A percentile compares a stretch with the other conserved stretches of the same genome.
Evolutionary conservation across 2,329 filamentous ascomycete species (phyloP).

Genomic region (Hypoxylon sp.): DNA sequence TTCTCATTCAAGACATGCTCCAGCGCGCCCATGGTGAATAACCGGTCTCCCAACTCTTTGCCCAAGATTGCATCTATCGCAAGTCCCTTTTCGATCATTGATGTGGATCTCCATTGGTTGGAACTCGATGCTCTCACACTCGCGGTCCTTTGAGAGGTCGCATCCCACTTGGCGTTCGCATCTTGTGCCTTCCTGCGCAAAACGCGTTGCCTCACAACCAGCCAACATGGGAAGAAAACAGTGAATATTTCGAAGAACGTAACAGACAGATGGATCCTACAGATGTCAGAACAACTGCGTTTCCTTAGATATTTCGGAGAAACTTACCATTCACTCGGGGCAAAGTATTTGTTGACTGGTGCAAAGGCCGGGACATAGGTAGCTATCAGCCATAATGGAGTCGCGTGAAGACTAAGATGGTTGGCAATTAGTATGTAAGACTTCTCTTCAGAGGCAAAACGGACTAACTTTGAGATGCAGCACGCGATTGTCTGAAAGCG

Average conservation of each 20-base stretch:
- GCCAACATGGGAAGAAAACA: conserved; percentile 58
- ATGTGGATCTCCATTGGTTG: conserved; percentile 32
- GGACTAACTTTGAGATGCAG: conserved; percentile 45
- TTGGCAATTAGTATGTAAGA: conserved; percentile 10
- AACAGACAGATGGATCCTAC: conserved; percentile 58
- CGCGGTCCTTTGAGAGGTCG: conserved; percentile 39
- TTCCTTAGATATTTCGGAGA: too few species aligned
- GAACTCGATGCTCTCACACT: conserved; percentile 31
- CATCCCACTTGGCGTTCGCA: conserved; percentile 46
- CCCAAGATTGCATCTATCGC: conserved; percentile 36
- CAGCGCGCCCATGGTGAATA: conserved; percentile 65
- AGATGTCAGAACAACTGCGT: conserved; percentile 1
- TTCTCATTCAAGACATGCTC: conserved; percentile 68
- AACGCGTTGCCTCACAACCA: conserved; percentile 41
- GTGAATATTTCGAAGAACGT: conserved; percentile 64
- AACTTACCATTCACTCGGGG: conserved; percentile 62
- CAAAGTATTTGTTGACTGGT: conserved; percentile 56
- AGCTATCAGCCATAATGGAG: conserved; percentile 65
- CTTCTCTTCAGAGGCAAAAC: not conserved
- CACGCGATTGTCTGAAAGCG: conserved; percentile 60
- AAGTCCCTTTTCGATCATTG: conserved; percentile 47
- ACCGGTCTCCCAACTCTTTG: conserved; percentile 49
- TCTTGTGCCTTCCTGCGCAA: conserved; percentile 38
- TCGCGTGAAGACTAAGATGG: conserved; percentile 58
- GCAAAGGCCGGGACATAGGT: conserved; percentile 51